phyloP scores from a whole-genome alignment of 2,329 filamentous ascomycete genomes.

The Botrytis medusae region DNA sequence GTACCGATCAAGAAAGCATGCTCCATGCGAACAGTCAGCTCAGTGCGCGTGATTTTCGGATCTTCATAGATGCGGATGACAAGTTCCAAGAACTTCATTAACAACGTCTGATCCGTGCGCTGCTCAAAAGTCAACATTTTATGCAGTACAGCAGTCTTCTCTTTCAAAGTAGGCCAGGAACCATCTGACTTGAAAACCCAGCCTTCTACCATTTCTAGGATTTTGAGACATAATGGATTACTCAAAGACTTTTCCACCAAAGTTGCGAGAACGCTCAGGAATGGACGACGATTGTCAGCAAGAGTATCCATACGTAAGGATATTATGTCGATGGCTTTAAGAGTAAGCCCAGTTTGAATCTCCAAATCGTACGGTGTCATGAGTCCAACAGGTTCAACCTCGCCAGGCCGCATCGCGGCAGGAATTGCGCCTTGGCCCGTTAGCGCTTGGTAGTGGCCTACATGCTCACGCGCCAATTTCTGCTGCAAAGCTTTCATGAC shows the following conservation, averaged over 20 bases:
- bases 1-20: constrained; percentile 97
- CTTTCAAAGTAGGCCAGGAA: constrained; percentile 94
- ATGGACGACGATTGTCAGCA: constrained; percentile 86
- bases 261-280: constrained; percentile 90
- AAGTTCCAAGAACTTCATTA: constrained; percentile 90
- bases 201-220: constrained; percentile 86
- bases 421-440: constrained; percentile 49
- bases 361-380: constrained; percentile 77
- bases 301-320: constrained; percentile 89
- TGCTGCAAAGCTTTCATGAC: constrained; percentile 92
- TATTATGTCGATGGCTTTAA: constrained; percentile 93
- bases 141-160: constrained; percentile 97
- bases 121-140: constrained; percentile 98
- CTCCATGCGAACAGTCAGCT: constrained; percentile 95
- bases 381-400: constrained; percentile 54
- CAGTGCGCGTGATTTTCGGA: constrained; percentile 89
- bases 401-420: constrained; percentile 42
- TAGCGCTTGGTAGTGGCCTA: constrained; percentile 68
- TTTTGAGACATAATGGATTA: constrained; percentile 83
- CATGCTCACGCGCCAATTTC: constrained; percentile 91
- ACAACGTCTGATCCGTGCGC: constrained; percentile 75
- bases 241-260: constrained; percentile 94
- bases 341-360: constrained; percentile 85
- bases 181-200: constrained; percentile 97
- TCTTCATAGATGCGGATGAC: constrained; percentile 99